Evolutionary conservation across 139 green algal genomes (phyloP).

Genomic region (Tetradesmus obliquus): DNA sequence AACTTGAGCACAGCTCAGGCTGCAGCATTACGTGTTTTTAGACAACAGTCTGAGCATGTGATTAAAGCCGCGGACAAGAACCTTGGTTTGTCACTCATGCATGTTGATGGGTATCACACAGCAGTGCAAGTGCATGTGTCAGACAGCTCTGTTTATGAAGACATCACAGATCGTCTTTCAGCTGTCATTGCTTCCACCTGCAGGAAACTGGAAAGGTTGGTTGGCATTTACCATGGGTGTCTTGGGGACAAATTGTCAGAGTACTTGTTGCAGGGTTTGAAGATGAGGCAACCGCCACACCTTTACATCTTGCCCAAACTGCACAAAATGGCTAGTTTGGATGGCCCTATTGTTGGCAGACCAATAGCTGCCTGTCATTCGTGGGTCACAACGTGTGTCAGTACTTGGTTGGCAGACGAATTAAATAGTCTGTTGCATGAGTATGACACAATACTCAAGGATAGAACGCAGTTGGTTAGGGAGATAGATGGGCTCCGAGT

Average conservation of each 20-base stretch:
- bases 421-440: background rate
- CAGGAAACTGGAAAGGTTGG: background rate
- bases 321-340: slow-evolving; percentile 1
- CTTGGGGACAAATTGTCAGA: background rate
- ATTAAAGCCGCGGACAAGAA: slow-evolving; percentile 19
- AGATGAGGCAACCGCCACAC: background rate
- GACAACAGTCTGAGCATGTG: background rate
- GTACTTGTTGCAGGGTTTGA: slow-evolving; percentile 18
- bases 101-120: background rate
- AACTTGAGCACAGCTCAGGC: background rate
- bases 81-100: background rate
- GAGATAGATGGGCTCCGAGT: background rate
- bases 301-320: slow-evolving; percentile 18
- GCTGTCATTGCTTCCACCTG: background rate
- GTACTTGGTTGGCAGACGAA: slow-evolving; percentile 2
- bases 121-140: background rate
- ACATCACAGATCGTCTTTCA: background rate
- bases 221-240: background rate
- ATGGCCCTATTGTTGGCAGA: slow-evolving; percentile 1
- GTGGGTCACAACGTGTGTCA: background rate
- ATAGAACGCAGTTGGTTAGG: background rate
- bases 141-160: background rate
- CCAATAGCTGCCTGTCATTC: slow-evolving; percentile 25
- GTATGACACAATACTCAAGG: background rate
- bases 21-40: background rate